Conservation (phyloP, 352 stramenopile species). For the Phytophthora sansomeana region DNA sequence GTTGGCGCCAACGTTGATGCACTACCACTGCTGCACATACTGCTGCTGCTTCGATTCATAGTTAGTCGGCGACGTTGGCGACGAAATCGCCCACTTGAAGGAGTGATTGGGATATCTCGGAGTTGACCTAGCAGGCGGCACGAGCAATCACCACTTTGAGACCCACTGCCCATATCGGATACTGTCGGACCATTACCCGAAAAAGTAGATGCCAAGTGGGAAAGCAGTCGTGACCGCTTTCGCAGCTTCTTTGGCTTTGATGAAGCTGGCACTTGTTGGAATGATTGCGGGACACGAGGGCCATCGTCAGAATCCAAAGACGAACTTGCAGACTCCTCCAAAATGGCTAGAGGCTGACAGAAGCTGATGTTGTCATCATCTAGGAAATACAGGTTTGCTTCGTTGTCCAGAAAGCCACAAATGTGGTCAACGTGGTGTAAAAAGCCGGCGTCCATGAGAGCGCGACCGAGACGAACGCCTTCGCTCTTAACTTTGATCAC, state of each 20-base stretch:
- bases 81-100: constrained; percentile 13
- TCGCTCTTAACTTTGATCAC: constrained; percentile 38
- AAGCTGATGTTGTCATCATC: constrained; percentile 48
- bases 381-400: constrained; percentile 47
- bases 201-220: constrained; percentile 25
- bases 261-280: constrained; percentile 2
- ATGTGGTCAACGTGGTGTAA: constrained; percentile 54
- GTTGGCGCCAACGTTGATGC: constrained; percentile 2
- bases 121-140: constrained; percentile 27
- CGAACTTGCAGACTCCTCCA: constrained; percentile 25
- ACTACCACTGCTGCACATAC: constrained; percentile 20
- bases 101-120: constrained; percentile 3
- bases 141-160: constrained; percentile 8
- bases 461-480: constrained; percentile 51
- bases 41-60: constrained; percentile 16
- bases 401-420: constrained; percentile 31
- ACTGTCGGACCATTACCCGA: constrained; percentile 8
- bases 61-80: constrained; percentile 7
- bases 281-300: neutral
- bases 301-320: constrained; percentile 25
- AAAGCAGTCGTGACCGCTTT: constrained; percentile 25
- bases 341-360: constrained; percentile 44
- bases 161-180: constrained; percentile 3
- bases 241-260: constrained; percentile 24
- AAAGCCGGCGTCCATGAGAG: constrained; percentile 67